Evolutionary conservation across 306 rosid genomes (phyloP), one percentile per base, ranked within the genome.

Genomic region (Datisca glomerata): DNA sequence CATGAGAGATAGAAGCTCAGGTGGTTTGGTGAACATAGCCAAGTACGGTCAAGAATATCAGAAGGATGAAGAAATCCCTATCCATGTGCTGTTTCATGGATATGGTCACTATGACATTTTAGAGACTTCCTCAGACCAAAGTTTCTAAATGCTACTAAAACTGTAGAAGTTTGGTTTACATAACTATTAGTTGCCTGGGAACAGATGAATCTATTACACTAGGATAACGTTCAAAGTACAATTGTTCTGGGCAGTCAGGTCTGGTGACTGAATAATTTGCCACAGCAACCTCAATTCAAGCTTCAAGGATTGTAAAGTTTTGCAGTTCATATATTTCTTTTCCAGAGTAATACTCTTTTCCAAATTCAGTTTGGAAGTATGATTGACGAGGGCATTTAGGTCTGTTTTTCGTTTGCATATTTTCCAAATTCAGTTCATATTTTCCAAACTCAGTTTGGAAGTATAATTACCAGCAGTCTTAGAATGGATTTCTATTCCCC

Each of bases 41-140:
- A 77, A 68, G 51, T 89, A 89, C 28, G 97, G 95, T 35, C 81
- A 83, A 64, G 91, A 77, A 49, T 80, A 83, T 35, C 57, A 14
- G 45, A 63, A 63, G 15, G 71, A 53, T 12, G 61, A 89, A 45
- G 85, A 69, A 44, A 44, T 42, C 53, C 67, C 83, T 41, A 83
- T 89, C 61, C 74, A 77, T 45, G 95, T 89, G 57, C 71, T 89
- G 18, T 89, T 76, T 63, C 93, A 89, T 64, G 93, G 95, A 15
- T 85, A 83, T 53, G 97, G 97, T 58, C 97, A 87, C 69, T 87
- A 87, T 24, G 97, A 87, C 51, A 43, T 80, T 36, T 43, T 87
- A 56, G 97, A 87, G 71, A 60, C 65, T 39, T 46, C 57, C 33
- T 45, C 73, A 25, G 52, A 51, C 35, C 59, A 49, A 48, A 62